Percentiles rank a stretch among this genome's conserved stretches.
Conservation (phyloP, 306 rosid species). For the Chamaecrista fasciculata region DNA sequence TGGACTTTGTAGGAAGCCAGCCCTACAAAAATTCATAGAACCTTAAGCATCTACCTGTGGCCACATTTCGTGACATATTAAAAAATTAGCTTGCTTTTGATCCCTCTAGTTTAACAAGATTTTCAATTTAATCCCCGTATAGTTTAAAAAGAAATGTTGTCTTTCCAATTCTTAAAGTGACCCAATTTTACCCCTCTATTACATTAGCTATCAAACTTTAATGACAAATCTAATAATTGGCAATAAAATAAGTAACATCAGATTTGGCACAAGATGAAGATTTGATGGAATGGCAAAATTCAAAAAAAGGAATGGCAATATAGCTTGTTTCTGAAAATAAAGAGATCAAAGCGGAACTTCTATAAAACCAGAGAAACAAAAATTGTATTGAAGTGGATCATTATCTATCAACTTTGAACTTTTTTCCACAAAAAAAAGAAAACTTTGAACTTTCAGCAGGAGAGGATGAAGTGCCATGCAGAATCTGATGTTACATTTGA, state of each 20-base stretch:
- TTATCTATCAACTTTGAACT: background rate
- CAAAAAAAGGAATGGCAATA: background rate
- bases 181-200: too few species aligned
- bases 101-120: too few species aligned
- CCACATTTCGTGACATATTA: background rate
- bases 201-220: too few species aligned
- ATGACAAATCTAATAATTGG: too few species aligned
- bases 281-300: background rate
- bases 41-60: background rate
- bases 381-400: background rate
- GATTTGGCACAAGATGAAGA: too few species aligned
- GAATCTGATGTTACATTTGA: conserved; percentile 3
- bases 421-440: too few species aligned
- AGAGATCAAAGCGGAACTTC: background rate
- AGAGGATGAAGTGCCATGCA: conserved; percentile 18
- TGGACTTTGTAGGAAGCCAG: conserved; percentile 36
- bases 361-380: background rate
- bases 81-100: too few species aligned
- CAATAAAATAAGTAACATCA: background rate
- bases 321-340: background rate
- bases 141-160: too few species aligned
- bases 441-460: too few species aligned
- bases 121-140: too few species aligned
- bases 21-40: conserved; percentile 44
- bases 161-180: too few species aligned